Evolutionary conservation across 2,329 filamentous ascomycete genomes (phyloP).

Genomic region (Fusarium metavorans): DNA sequence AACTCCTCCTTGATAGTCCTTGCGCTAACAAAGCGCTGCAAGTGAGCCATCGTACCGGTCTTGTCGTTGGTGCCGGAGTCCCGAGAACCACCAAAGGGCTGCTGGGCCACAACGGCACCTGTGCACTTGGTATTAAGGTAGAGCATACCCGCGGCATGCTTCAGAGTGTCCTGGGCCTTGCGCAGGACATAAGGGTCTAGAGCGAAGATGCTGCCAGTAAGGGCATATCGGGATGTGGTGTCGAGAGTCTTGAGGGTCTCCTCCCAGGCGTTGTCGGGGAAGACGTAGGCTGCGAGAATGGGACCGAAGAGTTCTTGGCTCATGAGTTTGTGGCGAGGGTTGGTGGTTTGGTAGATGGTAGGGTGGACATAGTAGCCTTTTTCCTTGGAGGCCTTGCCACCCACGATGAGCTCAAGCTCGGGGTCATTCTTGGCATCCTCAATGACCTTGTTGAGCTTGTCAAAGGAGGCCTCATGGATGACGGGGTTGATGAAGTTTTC

Average conservation of each 20-base stretch:
- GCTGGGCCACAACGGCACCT: constrained; percentile 74
- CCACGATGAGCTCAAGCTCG: constrained; percentile 56
- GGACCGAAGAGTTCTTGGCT: constrained; percentile 63
- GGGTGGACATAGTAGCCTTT: constrained; percentile 60
- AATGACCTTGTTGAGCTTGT: constrained; percentile 53
- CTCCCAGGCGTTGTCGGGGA: constrained; percentile 53
- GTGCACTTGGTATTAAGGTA: constrained; percentile 77
- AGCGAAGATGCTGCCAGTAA: constrained; percentile 79
- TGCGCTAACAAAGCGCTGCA: constrained; percentile 70
- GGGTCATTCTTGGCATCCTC: constrained; percentile 58
- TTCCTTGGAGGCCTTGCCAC: constrained; percentile 57
- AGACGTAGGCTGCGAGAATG: constrained; percentile 60
- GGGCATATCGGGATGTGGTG: constrained; percentile 42
- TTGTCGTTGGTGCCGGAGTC: constrained; percentile 77
- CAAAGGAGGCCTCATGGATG: constrained; percentile 60
- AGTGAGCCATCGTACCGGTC: constrained; percentile 69
- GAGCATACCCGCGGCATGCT: constrained; percentile 72
- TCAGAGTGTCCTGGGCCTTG: constrained; percentile 72
- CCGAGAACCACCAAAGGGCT: constrained; percentile 74
- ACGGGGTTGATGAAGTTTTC: constrained; percentile 61
- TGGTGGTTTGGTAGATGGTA: constrained; percentile 58
- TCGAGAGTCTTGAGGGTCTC: constrained; percentile 30
- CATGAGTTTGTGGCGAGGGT: constrained; percentile 58
- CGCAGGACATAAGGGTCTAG: constrained; percentile 71
- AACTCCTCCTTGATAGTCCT: constrained; percentile 79